Evolutionary conservation across 768 basidiomycete species (phyloP).

Genomic region (Lepiota venenata): DNA sequence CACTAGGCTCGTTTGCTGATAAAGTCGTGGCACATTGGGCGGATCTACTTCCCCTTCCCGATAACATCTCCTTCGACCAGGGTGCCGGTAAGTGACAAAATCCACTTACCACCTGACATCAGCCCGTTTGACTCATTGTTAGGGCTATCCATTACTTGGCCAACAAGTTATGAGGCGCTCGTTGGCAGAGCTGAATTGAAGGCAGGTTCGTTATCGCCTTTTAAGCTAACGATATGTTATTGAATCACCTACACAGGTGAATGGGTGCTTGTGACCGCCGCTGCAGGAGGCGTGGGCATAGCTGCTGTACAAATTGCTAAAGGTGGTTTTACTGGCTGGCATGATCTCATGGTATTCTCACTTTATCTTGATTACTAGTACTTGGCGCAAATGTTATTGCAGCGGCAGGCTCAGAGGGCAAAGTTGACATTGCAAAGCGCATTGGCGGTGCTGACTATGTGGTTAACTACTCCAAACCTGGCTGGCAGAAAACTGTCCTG

Average conservation of each 20-base stretch:
- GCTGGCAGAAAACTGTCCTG: constrained; percentile 91
- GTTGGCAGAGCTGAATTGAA: constrained; percentile 82
- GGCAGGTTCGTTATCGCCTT: constrained; percentile 44
- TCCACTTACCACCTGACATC: background rate
- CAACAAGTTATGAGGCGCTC: constrained; percentile 90
- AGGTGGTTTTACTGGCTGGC: constrained; percentile 38
- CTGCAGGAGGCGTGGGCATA: constrained; percentile 95
- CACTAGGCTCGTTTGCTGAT: constrained; percentile 81
- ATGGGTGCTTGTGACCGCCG: constrained; percentile 90
- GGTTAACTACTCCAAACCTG: constrained; percentile 72
- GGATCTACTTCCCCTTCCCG: constrained; percentile 63
- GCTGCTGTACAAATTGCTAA: constrained; percentile 93
- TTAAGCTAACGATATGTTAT: background rate
- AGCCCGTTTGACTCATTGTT: background rate
- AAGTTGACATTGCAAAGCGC: constrained; percentile 73
- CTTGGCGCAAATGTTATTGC: constrained; percentile 95
- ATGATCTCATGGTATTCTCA: background rate
- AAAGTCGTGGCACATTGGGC: constrained; percentile 54
- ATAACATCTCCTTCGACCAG: constrained; percentile 76
- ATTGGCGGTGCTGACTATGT: constrained; percentile 81
- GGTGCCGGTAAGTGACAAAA: constrained; percentile 59
- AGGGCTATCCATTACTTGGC: constrained; percentile 88
- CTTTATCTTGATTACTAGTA: constrained; percentile 36
- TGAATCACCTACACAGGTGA: constrained; percentile 50
- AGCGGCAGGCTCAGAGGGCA: constrained; percentile 76